A percentile compares a stretch with the other conserved stretches of the same genome.
These are phyloP conservation scores for Penicillium brasilianum DNA, from an alignment of 2,329 filamentous ascomycete species.

Conservation along the genomic window DNA sequence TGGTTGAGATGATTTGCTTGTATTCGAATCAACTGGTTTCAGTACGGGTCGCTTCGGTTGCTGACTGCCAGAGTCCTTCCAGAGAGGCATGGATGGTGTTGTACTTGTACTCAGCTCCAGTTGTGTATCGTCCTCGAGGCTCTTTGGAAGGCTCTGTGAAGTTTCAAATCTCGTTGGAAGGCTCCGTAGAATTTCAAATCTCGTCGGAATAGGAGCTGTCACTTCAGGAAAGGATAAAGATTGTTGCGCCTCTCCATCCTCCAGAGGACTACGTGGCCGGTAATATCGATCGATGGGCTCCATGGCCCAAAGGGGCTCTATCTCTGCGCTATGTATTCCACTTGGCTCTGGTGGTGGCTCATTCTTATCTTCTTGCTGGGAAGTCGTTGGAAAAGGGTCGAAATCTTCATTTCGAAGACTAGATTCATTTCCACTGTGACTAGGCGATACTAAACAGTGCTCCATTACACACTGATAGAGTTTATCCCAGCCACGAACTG, in stretches of 20 bases:
- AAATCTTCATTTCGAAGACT: not conserved
- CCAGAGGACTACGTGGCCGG: not conserved
- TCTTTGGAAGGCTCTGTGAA: too few relatives aligned
- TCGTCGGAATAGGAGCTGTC: too few relatives aligned
- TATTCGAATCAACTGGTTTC: not conserved
- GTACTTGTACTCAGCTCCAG: not conserved
- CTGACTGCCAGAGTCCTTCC: not conserved
- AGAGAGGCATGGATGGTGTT: not conserved
- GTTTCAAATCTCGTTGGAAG: too few relatives aligned
- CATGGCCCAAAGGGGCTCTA: not conserved
- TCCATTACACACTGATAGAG: not conserved
- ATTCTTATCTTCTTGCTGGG: not conserved
- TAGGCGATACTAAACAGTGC: not conserved
- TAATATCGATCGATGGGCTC: too few relatives aligned
- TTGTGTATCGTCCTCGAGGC: not conserved
- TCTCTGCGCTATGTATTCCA: not conserved
- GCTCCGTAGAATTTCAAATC: too few relatives aligned
- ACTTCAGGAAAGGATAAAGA: too few relatives aligned
- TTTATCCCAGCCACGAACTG: not conserved
- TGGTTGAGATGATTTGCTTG: not conserved
- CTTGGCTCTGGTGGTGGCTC: not conserved
- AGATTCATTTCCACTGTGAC: not conserved
- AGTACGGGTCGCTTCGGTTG: not conserved
- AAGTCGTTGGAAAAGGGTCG: not conserved
- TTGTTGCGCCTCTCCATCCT: not conserved